A percentile compares a stretch with the other conserved stretches of the same genome.
phyloP scores from a whole-genome alignment of 163 green algal species.

The Chlamydomonas reinhardtii region DNA sequence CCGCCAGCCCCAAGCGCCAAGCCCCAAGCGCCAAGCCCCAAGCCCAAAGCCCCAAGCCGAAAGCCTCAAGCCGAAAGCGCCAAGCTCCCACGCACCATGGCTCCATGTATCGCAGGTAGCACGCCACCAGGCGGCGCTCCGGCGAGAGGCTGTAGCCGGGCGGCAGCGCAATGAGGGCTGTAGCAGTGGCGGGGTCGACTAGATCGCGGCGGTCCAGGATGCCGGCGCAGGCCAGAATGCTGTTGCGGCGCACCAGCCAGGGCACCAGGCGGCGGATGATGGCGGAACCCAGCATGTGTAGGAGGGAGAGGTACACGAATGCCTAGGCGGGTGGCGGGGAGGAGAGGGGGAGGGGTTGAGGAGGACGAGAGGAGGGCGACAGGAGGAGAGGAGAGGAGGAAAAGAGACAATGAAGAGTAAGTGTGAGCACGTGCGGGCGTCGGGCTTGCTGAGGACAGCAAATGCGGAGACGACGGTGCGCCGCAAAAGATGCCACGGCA shows the following conservation, averaged over 20 bases:
- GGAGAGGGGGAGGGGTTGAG: not conserved
- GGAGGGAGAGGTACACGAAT: not conserved
- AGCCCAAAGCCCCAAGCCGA: not conserved
- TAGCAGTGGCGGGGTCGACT: not conserved
- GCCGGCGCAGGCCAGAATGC: not conserved
- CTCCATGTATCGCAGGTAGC: slow-evolving; percentile 14
- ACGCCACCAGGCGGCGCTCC: slow-evolving; percentile 5
- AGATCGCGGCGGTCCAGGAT: slow-evolving; percentile 2
- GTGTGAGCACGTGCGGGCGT: too few species aligned
- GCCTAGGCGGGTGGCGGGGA: not conserved
- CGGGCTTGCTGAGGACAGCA: too few species aligned
- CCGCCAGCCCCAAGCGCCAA: not conserved
- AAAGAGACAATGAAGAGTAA: not conserved
- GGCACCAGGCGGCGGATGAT: not conserved
- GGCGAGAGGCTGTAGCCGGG: slow-evolving; percentile 16
- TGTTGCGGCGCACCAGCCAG: not conserved
- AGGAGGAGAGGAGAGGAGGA: too few species aligned
- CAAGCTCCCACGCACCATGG: slow-evolving; percentile 15
- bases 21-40: too few species aligned
- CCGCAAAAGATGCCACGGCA: too few species aligned
- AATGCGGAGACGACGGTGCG: too few species aligned
- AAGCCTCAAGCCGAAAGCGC: too few species aligned
- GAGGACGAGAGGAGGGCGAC: not conserved
- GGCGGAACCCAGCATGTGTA: not conserved
- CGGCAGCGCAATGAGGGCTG: not conserved